Conservation (phyloP, 169 alveolate species). For the Toxoplasma gondii region DNA sequence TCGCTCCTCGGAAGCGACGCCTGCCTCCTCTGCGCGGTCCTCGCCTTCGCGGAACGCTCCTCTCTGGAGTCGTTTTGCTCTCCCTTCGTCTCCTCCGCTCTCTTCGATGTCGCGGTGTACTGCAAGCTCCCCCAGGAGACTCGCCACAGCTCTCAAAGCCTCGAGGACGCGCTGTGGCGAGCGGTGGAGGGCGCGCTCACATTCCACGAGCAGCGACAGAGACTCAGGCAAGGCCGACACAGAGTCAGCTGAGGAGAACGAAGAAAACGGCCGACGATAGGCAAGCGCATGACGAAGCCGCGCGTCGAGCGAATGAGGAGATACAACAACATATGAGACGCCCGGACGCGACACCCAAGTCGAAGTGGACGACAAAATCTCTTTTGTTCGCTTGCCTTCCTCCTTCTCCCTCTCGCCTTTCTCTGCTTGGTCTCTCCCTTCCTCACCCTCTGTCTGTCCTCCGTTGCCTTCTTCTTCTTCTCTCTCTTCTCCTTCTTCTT, state of each 20-base stretch:
- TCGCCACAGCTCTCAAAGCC: background rate
- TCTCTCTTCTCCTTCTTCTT: background rate
- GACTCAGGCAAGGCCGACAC: background rate
- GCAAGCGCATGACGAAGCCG: background rate
- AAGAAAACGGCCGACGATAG: background rate
- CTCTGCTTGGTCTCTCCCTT: background rate
- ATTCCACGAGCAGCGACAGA: background rate
- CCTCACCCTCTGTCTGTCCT: background rate
- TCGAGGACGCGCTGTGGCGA: background rate
- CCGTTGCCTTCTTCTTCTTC: background rate
- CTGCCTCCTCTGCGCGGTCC: background rate
- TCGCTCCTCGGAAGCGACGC: background rate
- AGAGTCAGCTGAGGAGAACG: background rate
- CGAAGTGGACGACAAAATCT: background rate
- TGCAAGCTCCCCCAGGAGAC: background rate
- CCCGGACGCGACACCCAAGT: background rate
- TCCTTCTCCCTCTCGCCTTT: background rate
- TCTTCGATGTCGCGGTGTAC: background rate
- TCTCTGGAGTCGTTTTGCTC: background rate
- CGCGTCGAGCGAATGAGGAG: background rate
- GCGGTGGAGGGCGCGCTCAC: background rate
- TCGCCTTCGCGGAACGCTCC: background rate
- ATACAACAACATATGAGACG: background rate
- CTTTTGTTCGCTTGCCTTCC: background rate
- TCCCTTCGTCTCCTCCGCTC: background rate